These are phyloP conservation scores for Fusarium pseudonygamai DNA, from an alignment of 2,329 filamentous ascomycete genomes.

Conservation along the genomic window DNA sequence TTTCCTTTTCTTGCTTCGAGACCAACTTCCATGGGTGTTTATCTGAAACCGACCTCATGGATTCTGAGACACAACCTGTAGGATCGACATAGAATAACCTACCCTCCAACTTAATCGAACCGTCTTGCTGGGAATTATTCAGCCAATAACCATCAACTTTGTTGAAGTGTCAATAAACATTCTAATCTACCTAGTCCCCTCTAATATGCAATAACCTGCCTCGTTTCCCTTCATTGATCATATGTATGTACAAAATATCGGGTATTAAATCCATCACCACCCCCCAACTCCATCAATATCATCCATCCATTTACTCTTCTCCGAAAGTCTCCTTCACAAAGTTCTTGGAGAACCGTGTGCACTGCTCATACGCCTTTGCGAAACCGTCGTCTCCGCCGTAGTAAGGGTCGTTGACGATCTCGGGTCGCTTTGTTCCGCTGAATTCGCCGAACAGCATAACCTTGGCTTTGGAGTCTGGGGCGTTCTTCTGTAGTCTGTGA, in stretches of 20 bases:
- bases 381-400: conserved; percentile 89
- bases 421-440: conserved; percentile 70
- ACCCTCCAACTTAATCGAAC: conserved; percentile 15
- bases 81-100: conserved; percentile 27
- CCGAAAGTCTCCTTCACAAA: conserved; percentile 70
- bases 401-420: conserved; percentile 89
- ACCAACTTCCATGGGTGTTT: neutral
- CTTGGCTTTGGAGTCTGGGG: conserved; percentile 67
- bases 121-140: conserved; percentile 3
- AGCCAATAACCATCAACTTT: conserved; percentile 21
- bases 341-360: conserved; percentile 77
- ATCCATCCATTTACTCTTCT: conserved; percentile 8
- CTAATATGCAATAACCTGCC: conserved; percentile 15
- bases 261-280: conserved; percentile 36
- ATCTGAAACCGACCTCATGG: conserved; percentile 15
- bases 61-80: conserved; percentile 27
- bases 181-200: conserved; percentile 13
- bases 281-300: neutral
- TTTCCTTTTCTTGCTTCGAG: neutral
- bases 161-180: conserved; percentile 7
- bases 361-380: conserved; percentile 86
- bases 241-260: conserved; percentile 37
- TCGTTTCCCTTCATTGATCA: neutral
- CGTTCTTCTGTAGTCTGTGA: conserved; percentile 66
- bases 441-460: conserved; percentile 87